These are phyloP conservation scores for Melastoma malabathricum DNA, from an alignment of 345 rosid species.

Conservation along the genomic window DNA sequence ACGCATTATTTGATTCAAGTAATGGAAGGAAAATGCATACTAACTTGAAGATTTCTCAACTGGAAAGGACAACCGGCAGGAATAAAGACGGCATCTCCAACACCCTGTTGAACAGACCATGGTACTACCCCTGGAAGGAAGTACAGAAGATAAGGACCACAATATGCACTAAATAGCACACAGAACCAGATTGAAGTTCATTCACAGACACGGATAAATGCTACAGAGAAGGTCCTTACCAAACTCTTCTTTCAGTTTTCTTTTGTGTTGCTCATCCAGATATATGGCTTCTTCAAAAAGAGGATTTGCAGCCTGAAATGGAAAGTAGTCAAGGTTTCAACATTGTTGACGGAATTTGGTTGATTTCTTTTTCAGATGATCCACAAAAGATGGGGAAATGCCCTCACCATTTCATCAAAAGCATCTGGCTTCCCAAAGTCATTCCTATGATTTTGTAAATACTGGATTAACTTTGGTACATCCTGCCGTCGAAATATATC, in stretches of 20 bases:
- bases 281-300: constrained; percentile 56
- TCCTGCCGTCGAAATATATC: constrained; percentile 79
- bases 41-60: constrained; percentile 63
- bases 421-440: constrained; percentile 25
- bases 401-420: constrained; percentile 38
- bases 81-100: constrained; percentile 76
- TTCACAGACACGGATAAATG: constrained; percentile 2
- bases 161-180: too few species aligned
- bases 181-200: too few species aligned
- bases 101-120: constrained; percentile 71
- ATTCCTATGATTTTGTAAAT: constrained; percentile 28
- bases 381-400: constrained; percentile 3
- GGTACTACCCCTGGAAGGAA: constrained; percentile 75
- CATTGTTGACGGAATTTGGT: not conserved
- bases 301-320: constrained; percentile 39
- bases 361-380: not conserved
- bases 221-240: constrained; percentile 31
- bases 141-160: constrained; percentile 3
- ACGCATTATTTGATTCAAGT: not conserved
- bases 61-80: constrained; percentile 98
- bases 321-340: constrained; percentile 8
- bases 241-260: constrained; percentile 56
- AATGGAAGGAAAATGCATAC: constrained; percentile 1
- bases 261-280: constrained; percentile 45
- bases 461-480: constrained; percentile 51